phyloP scores from a whole-genome alignment of 441 rosid genomes.

The Adansonia madagascariensis region DNA sequence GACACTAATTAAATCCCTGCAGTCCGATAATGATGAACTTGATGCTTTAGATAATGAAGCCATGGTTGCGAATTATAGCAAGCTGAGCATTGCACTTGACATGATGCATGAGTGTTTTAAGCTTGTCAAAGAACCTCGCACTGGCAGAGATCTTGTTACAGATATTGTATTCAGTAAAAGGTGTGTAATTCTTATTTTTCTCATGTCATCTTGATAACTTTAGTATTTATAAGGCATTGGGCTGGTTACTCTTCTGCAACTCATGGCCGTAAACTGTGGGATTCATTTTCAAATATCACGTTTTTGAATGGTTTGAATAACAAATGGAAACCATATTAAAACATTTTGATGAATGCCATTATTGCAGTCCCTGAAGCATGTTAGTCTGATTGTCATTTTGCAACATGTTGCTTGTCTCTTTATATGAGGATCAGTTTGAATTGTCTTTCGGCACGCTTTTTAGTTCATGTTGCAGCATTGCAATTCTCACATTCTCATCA shows the following conservation, averaged over 20 bases:
- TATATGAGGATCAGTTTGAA: not conserved
- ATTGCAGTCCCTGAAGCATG: not conserved
- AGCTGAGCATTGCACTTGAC: slow-evolving; percentile 65
- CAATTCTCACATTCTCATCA: not conserved
- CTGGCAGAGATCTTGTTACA: slow-evolving; percentile 62
- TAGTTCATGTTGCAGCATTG: not conserved
- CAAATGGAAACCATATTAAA: not conserved
- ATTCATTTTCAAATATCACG: slow-evolving; percentile 2
- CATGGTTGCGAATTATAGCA: slow-evolving; percentile 55
- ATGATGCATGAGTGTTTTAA: slow-evolving; percentile 92
- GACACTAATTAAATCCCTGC: slow-evolving; percentile 55
- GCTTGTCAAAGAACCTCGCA: slow-evolving; percentile 57
- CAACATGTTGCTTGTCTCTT: not conserved
- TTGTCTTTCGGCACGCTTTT: not conserved
- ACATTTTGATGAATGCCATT: not conserved
- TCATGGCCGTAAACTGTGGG: not conserved
- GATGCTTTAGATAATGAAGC: slow-evolving; percentile 42
- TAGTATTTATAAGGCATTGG: not conserved
- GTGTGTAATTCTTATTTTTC: slow-evolving; percentile 44
- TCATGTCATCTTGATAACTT: slow-evolving; percentile 21
- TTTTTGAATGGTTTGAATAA: not conserved
- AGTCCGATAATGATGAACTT: slow-evolving; percentile 33
- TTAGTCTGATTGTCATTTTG: not conserved
- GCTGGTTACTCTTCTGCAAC: not conserved
- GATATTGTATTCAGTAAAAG: slow-evolving; percentile 72